A percentile compares a stretch with the other conserved stretches of the same genome.
Evolutionary conservation across 2,329 filamentous ascomycete species (phyloP).

Genomic region (Keithomyces neogunnii): DNA sequence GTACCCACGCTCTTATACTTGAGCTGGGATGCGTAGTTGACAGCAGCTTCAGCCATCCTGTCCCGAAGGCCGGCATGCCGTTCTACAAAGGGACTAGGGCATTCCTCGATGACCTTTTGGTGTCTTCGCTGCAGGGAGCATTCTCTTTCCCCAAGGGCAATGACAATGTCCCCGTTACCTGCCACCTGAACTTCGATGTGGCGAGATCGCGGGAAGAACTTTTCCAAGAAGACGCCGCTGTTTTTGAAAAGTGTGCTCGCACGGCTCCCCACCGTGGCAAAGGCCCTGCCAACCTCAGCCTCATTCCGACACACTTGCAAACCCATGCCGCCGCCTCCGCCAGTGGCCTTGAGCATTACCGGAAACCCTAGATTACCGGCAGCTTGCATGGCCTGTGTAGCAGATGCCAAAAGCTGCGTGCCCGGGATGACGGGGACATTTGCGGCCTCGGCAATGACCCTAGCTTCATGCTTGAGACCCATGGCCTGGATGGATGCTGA

Average conservation of each 20-base stretch:
- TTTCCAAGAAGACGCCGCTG: slow-evolving; percentile 53
- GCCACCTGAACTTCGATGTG: slow-evolving; percentile 64
- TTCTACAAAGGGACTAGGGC: slow-evolving; percentile 52
- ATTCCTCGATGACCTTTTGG: slow-evolving; percentile 65
- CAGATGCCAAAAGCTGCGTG: slow-evolving; percentile 12
- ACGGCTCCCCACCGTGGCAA: slow-evolving; percentile 45
- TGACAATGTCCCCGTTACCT: slow-evolving; percentile 50
- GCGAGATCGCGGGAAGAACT: slow-evolving; percentile 50
- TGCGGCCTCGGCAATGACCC: slow-evolving; percentile 41
- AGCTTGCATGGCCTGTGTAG: slow-evolving; percentile 45
- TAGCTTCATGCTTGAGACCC: slow-evolving; percentile 41
- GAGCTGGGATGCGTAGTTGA: slow-evolving; percentile 13
- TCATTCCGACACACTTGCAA: slow-evolving; percentile 44
- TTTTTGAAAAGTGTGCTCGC: slow-evolving; percentile 53
- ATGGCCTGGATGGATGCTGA: slow-evolving; percentile 43
- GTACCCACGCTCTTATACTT: slow-evolving; percentile 25
- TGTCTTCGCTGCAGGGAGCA: slow-evolving; percentile 60
- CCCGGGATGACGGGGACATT: slow-evolving; percentile 31
- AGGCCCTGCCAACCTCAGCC: slow-evolving; percentile 42
- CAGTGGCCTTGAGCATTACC: slow-evolving; percentile 50
- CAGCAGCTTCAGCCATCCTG: slow-evolving; percentile 12
- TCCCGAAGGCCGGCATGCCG: slow-evolving; percentile 21
- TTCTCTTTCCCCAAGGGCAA: slow-evolving; percentile 53
- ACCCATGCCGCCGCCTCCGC: slow-evolving; percentile 58
- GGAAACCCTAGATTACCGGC: slow-evolving; percentile 28